These are phyloP conservation scores for Seiridium unicorne DNA, from an alignment of 2,329 filamentous ascomycete species.

Conservation along the genomic window DNA sequence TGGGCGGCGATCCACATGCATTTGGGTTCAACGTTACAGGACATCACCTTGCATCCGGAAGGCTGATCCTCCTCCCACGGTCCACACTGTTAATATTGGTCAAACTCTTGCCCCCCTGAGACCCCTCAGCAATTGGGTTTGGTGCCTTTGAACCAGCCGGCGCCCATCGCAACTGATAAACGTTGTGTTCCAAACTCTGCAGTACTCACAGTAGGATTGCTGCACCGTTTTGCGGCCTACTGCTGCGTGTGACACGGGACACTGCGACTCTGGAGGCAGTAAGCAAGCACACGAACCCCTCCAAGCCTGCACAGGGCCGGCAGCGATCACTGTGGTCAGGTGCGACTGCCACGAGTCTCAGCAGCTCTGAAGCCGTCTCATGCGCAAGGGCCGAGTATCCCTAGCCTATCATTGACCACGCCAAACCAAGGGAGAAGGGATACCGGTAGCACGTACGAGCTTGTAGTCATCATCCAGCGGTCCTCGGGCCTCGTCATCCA, in stretches of 20 bases:
- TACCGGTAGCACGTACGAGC: too few relatives aligned
- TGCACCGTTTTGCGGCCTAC: too few relatives aligned
- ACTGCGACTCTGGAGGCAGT: too few relatives aligned
- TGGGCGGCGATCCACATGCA: neutral
- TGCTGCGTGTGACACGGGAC: too few relatives aligned
- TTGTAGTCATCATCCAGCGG: too few relatives aligned
- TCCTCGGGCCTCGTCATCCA: neutral
- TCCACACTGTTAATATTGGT: neutral
- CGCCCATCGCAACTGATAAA: neutral
- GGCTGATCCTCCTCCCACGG: constrained; percentile 3
- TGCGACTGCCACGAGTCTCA: neutral
- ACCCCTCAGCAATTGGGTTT: too few relatives aligned
- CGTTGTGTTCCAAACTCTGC: neutral
- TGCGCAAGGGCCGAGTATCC: neutral
- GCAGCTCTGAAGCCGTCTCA: neutral
- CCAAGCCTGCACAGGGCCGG: neutral
- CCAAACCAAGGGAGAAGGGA: too few relatives aligned
- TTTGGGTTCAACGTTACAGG: constrained; percentile 11
- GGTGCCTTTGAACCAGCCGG: too few relatives aligned
- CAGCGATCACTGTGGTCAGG: neutral
- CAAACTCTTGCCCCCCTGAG: neutral
- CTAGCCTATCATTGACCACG: too few relatives aligned
- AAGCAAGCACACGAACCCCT: too few relatives aligned
- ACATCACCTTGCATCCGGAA: constrained; percentile 6
- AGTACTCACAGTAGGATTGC: too few relatives aligned